Base-by-base conservation (phyloP, 495 filamentous ascomycete species). In the Podospora didyma region DNA sequence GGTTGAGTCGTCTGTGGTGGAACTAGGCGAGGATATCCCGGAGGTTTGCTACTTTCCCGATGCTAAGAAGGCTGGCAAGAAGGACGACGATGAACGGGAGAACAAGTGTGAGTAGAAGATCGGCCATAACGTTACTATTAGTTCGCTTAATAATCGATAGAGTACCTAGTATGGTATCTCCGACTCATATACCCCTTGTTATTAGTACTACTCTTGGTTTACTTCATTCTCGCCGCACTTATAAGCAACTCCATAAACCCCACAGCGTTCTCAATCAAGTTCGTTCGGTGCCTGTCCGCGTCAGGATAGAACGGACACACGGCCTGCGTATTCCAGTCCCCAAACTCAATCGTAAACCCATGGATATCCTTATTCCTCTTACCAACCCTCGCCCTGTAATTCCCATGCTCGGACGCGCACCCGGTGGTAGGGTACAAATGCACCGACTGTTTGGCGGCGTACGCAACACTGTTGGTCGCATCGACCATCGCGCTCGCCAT, bases 231-330 rank as follows among this genome's bases (percentile, higher is more conserved):
- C 28, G 28, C 44, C 24, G 53, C 53, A 35, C 12, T 42, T 7
- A 47, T 17, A 2, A 55, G 16, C 6, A 48, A 10, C 53, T 55
- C 53, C 53, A 55, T 55, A 11, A 48, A 41, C n/a, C 26, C 53
- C 9, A 41, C 44, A 7, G 44, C 26, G 19, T 19, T 49, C 17
- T 55, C 53, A 22, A 55, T 49, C 44, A 55, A 35, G 12, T 55
- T 55, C 44, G 37, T 7, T 26, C 24, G 3, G 31, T 55, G 53
- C 23, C 14, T 19, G 1, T 39, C 53, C 0, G 19, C n/a, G 1
- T 46, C 51, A 12, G 54, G 54, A 34, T 57, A 57, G 23, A 57
- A 57, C 14, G 2, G 14, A 26, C 54, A 57, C 24, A 44, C 54
- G 5, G 46, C 54, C 0, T 28, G 14, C 34, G 22, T 12, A 24